Evolutionary conservation across 2,329 filamentous ascomycete genomes (phyloP).

Genomic region (Thelonectria olida): DNA sequence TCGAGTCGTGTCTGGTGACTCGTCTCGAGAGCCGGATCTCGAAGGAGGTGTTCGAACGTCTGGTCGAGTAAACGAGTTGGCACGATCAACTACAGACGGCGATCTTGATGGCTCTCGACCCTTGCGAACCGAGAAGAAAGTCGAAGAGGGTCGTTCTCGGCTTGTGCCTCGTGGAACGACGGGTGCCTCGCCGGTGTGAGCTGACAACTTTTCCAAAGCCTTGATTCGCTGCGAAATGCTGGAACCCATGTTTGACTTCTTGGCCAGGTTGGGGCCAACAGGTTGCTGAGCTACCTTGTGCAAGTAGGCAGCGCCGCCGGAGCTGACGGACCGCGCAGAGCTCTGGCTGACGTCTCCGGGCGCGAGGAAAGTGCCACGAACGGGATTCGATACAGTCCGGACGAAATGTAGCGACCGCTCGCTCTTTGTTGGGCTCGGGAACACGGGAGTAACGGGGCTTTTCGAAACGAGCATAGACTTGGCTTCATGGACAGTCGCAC

Average conservation of each 20-base stretch:
- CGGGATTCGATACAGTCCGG: conserved; percentile 59
- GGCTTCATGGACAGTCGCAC: conserved; percentile 84
- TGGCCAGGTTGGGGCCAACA: conserved; percentile 58
- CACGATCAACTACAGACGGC: conserved; percentile 56
- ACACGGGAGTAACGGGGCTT: conserved; percentile 79
- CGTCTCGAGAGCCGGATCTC: conserved; percentile 52
- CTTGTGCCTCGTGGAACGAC: conserved; percentile 24
- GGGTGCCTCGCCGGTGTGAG: conserved; percentile 42
- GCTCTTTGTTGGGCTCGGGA: conserved; percentile 48
- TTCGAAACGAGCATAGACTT: conserved; percentile 81
- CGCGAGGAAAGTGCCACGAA: conserved; percentile 54
- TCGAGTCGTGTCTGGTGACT: conserved; percentile 54
- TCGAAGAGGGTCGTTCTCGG: conserved; percentile 57
- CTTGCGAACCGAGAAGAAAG: conserved; percentile 69
- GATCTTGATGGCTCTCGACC: conserved; percentile 54
- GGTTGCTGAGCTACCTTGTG: conserved; percentile 64
- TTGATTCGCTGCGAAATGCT: conserved; percentile 96
- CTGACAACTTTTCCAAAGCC: conserved; percentile 82
- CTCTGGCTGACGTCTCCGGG: conserved; percentile 58
- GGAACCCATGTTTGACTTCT: conserved; percentile 83
- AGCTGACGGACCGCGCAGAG: conserved; percentile 63
- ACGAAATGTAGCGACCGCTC: conserved; percentile 45
- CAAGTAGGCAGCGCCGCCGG: conserved; percentile 65
- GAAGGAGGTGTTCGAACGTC: conserved; percentile 44
- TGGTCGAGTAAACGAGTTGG: conserved; percentile 50